Evolutionary conservation across 2,329 filamentous ascomycete species (phyloP).

Genomic region (Trichoderma afroharzianum): DNA sequence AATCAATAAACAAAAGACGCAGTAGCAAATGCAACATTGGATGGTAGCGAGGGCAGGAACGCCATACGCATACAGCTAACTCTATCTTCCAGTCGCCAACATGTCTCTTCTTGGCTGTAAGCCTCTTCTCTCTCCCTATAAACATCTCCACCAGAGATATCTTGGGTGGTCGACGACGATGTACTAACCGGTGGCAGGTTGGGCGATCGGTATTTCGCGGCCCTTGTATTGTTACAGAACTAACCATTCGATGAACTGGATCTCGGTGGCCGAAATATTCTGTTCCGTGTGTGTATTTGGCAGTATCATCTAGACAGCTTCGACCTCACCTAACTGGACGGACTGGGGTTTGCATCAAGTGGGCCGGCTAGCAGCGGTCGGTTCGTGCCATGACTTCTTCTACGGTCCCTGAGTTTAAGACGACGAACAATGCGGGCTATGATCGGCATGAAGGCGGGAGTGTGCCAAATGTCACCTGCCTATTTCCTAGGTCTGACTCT

Average conservation of each 20-base stretch:
- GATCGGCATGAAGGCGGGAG: neutral
- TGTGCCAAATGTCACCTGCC: slow-evolving; percentile 3
- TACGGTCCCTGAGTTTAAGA: neutral
- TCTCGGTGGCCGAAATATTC: neutral
- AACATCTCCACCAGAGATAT: slow-evolving; percentile 2
- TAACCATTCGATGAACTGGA: neutral
- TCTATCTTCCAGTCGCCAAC: neutral
- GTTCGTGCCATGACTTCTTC: slow-evolving; percentile 12
- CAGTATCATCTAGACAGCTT: neutral
- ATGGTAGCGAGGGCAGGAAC: neutral
- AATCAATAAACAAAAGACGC: neutral
- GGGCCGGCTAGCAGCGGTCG: neutral
- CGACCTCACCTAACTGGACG: neutral
- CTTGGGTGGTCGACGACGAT: neutral
- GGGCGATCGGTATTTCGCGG: neutral
- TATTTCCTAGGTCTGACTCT: slow-evolving; percentile 27
- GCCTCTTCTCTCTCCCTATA: neutral
- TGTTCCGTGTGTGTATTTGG: neutral
- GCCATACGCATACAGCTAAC: neutral
- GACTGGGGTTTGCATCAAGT: neutral
- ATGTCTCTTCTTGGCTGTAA: neutral
- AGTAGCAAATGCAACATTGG: neutral
- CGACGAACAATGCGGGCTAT: slow-evolving; percentile 5
- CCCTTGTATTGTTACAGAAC: slow-evolving; percentile 8
- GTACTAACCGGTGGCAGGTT: slow-evolving; percentile 1